Evolutionary conservation across 805 yeast species (phyloP).

Genomic region (Nakazawaea populi): DNA sequence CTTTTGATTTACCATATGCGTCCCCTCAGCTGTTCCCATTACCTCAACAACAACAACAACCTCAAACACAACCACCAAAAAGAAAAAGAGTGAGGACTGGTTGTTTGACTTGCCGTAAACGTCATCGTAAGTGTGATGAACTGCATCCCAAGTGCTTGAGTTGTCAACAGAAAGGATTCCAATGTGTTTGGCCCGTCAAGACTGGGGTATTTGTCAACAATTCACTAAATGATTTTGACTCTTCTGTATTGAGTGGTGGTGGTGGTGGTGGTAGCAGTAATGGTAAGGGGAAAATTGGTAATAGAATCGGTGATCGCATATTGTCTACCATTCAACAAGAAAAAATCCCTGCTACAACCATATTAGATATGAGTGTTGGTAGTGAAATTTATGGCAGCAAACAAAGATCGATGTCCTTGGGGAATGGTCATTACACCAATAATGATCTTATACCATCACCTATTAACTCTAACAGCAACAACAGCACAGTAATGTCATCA

Average conservation of each 20-base stretch:
- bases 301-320: conserved; percentile 6
- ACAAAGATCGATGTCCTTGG: conserved; percentile 7
- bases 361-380: background rate
- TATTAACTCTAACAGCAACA: background rate
- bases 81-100: conserved; percentile 37
- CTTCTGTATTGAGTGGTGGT: background rate
- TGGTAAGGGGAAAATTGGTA: background rate
- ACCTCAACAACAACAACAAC: background rate
- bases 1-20: background rate
- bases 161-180: conserved; percentile 32
- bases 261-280: background rate
- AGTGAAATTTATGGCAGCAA: background rate
- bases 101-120: conserved; percentile 45
- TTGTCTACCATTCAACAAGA: conserved; percentile 6
- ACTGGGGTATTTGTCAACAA: conserved; percentile 22
- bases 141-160: conserved; percentile 45
- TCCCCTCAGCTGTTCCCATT: background rate
- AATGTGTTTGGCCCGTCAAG: conserved; percentile 30
- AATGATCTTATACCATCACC: background rate
- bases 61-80: background rate
- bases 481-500: background rate
- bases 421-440: background rate
- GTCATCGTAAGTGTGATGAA: conserved; percentile 54
- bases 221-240: conserved; percentile 19
- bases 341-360: conserved; percentile 3